Base-by-base conservation (phyloP, 192 early-diverging fungal genomes). In the Gorgonomyces haynaldii region DNA sequence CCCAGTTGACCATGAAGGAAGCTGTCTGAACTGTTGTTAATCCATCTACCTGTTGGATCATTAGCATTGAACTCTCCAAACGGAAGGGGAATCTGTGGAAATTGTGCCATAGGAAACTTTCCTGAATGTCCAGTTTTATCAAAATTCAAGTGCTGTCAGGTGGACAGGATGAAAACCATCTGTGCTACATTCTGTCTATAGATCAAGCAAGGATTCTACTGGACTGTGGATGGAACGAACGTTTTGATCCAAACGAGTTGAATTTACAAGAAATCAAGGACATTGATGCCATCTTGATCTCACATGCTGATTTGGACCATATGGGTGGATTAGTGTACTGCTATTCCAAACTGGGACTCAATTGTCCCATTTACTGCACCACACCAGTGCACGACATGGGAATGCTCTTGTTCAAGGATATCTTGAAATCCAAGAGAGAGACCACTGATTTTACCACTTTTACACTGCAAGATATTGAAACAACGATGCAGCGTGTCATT, bases 361-460 rank as follows among this genome's bases (percentile, higher is more conserved):
- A 71, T 0, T 96, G 92, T 53, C 86, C 88, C 9, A 79, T 77
- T 0, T 96, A 91, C 57, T 83, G 86, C 0, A 95, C 95, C 1
- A 65, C 85, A n/a, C 92, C 95, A 6, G 83, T 92, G 1, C 78
- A 84, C 32, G 83, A 91, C 56, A 88, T 95, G 84, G 95, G 92
- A 1, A 72, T 82, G 79, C 42, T 57, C 23, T 36, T 49, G 8
- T n/a, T 93, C 58, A 80, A 82, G 48, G 95, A 98, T 65, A 62
- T 82, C 12, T 74, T 81, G 42, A 80, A 77, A 56, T 77, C 84
- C 19, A 78, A 81, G 23, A 58, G 56, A 20, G 72, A 76, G 25
- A 69, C 71, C 23, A 69, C 81, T 34, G 80, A 90, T 24, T 92
- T 91, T 54, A 61, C 52, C 4, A 67, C 79, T 22, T 91, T 95